Conservation (phyloP, 768 basidiomycete species). For the Kwoniella botswanensis region DNA sequence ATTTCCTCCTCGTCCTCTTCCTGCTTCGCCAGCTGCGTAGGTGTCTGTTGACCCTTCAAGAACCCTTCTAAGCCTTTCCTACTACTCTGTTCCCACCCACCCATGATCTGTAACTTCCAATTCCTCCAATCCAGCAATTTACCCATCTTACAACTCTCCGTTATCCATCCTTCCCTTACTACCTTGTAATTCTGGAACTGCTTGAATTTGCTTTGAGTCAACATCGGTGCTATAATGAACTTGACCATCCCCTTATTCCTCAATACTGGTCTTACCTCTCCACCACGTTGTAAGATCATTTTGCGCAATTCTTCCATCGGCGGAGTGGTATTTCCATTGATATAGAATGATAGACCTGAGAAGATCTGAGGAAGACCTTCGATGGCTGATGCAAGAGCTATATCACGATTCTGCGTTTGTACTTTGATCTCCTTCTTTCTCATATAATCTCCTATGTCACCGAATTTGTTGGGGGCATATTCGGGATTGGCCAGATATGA, state of each 20-base stretch:
- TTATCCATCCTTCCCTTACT: constrained; percentile 84
- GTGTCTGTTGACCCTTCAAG: constrained; percentile 20
- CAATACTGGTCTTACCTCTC: constrained; percentile 66
- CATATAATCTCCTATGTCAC: constrained; percentile 88
- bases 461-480: constrained; percentile 81
- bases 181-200: constrained; percentile 92
- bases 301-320: constrained; percentile 82
- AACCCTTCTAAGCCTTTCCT: constrained; percentile 52
- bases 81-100: constrained; percentile 49
- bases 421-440: constrained; percentile 85
- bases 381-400: constrained; percentile 47
- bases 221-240: constrained; percentile 79
- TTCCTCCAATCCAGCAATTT: constrained; percentile 78
- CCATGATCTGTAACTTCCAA: constrained; percentile 61
- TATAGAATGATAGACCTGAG: constrained; percentile 77
- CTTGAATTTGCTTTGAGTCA: constrained; percentile 85
- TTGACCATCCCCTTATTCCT: constrained; percentile 50
- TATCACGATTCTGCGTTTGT: constrained; percentile 58
- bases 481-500: constrained; percentile 50
- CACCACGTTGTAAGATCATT: constrained; percentile 81
- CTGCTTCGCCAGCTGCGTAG: neutral
- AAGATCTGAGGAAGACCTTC: constrained; percentile 66
- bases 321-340: constrained; percentile 88
- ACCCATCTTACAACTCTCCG: constrained; percentile 73
- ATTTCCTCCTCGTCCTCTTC: neutral